Evolutionary conservation across 768 basidiomycete species (phyloP), one percentile per base, ranked within the genome.

Genomic region (Boletus rex-veris): DNA sequence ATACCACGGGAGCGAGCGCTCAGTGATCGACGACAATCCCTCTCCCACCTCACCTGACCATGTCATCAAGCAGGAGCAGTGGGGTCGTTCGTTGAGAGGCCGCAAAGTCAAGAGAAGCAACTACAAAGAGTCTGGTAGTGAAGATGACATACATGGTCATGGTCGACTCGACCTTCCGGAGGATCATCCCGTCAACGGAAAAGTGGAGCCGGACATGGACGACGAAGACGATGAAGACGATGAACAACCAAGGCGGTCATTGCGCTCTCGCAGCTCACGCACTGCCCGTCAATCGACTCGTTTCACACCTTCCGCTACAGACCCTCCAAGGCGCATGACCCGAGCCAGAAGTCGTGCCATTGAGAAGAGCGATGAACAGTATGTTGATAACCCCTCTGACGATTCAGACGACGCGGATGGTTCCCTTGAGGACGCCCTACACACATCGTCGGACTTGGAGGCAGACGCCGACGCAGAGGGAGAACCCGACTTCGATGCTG

Each of bases 331-430:
- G 49, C 57, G 48, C 57, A 52, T 59, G 33, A 54, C 67, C 57
- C 71, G 57, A 56, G 70, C 53, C 55, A 72, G 5, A 54, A 67
- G 54, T 56, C 55, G 51, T 45, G 49, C 51, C 24, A 52, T 55
- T 14, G 59, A 70, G 12, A 77, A 80, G 47, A 77, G 77, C 44
- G 83, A 80, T 35, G 80, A 82, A 21, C 75, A 74, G 33, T 80
- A 83, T 50, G 72, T 77, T 46, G 75, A 78, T 38, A 68, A 77
- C 4, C 76, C 81, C 14, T 78, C 81, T 0, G 73, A 69, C 19
- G 77, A 72, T 4, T 77, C 83, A 31, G 75, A 75, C 15, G 80
- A 82, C 44, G 82, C 77, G 0, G 82, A 84, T 49, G 84, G 78
- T 1, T 83, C 82, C 9, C 61, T 80, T n/a, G 85, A 81, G 44